phyloP scores from a whole-genome alignment of 306 rosid species.

The Vachellia pachyceras region DNA sequence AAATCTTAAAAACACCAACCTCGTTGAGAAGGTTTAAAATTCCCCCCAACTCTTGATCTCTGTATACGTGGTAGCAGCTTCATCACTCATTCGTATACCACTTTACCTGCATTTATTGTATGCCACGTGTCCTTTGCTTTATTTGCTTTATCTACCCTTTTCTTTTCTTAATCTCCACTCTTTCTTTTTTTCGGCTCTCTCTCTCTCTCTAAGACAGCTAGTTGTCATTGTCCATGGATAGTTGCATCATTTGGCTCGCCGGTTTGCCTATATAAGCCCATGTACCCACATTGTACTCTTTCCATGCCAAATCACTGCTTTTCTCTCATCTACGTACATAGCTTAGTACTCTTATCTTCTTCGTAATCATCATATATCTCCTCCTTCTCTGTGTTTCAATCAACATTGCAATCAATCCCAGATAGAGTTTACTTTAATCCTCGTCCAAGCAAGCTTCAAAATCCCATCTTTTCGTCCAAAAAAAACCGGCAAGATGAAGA shows the following conservation, averaged over 20 bases:
- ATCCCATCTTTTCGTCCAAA: constrained; percentile 4
- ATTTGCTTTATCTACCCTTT: constrained; percentile 25
- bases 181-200: constrained; percentile 36
- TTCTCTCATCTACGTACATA: constrained; percentile 15
- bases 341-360: constrained; percentile 30
- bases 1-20: constrained; percentile 7
- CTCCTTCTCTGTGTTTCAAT: constrained; percentile 5
- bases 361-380: neutral
- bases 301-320: constrained; percentile 48
- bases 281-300: constrained; percentile 42
- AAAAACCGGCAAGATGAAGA: constrained; percentile 56
- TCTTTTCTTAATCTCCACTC: constrained; percentile 54
- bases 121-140: constrained; percentile 45
- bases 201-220: constrained; percentile 22
- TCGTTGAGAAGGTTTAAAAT: constrained; percentile 6
- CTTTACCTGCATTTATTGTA: constrained; percentile 12
- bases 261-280: constrained; percentile 45
- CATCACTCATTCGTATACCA: constrained; percentile 32
- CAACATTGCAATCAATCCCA: constrained; percentile 17
- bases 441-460: neutral
- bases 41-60: constrained; percentile 15
- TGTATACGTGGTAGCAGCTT: neutral
- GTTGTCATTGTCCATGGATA: constrained; percentile 3
- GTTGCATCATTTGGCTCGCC: neutral
- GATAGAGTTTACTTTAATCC: neutral